Conservation (phyloP, 2,329 filamentous ascomycete genomes). For the Sporothrix euskadiensis region DNA sequence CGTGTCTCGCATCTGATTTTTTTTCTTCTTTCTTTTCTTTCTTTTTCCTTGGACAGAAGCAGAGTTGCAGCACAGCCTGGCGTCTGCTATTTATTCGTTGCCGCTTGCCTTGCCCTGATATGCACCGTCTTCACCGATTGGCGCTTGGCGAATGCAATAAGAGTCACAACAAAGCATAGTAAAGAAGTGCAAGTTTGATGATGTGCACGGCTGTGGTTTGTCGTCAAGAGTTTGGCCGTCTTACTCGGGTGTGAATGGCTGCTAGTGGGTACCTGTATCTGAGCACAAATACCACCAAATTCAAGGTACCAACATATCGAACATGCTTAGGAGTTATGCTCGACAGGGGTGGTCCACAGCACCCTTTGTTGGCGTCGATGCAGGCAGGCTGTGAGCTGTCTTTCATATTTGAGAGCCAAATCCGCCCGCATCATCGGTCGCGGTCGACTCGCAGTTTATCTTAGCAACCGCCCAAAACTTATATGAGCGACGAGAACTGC, state of each 20-base stretch:
- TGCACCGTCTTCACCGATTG: not conserved
- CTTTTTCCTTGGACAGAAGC: not conserved
- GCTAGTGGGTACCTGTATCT: not conserved
- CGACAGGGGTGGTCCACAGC: not conserved
- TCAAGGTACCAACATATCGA: conserved; percentile 14
- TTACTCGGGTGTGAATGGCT: not conserved
- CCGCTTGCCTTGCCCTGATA: not conserved
- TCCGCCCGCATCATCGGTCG: not conserved
- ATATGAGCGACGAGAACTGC: not conserved
- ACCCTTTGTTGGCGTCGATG: not conserved
- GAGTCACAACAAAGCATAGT: not conserved
- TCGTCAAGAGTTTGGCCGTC: conserved; percentile 6
- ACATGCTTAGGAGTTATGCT: conserved; percentile 28
- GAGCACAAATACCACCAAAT: not conserved
- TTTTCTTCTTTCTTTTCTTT: not conserved
- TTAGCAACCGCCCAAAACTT: not conserved
- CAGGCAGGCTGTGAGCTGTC: not conserved
- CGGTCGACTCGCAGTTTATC: not conserved
- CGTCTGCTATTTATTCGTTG: not conserved
- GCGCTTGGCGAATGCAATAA: conserved; percentile 2
- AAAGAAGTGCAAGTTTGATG: not conserved
- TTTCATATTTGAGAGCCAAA: conserved; percentile 9
- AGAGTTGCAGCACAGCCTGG: not conserved
- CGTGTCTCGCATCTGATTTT: not conserved
- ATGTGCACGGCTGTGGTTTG: not conserved